These are phyloP conservation scores for Salix arbutifolia DNA, from an alignment of 345 rosid species.

Conservation along the genomic window DNA sequence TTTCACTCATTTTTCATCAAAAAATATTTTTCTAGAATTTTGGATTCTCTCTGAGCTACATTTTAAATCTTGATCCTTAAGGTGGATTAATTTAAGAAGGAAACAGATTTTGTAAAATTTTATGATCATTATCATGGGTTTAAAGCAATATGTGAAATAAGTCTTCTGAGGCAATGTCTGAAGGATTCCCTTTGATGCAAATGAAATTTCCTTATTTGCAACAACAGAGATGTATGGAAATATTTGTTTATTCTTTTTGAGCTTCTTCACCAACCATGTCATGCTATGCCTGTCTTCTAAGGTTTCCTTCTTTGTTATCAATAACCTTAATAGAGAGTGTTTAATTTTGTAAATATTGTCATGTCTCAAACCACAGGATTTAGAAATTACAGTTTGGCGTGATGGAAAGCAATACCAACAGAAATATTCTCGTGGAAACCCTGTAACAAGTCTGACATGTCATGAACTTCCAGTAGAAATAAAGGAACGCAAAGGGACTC, in stretches of 20 bases:
- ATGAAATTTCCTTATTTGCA: not conserved
- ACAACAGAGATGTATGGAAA: not conserved
- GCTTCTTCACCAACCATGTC: not conserved
- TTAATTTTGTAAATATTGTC: not conserved
- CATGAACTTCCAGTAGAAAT: conserved; percentile 53
- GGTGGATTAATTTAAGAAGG: not conserved
- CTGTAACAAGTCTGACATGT: conserved; percentile 51
- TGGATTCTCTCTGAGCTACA: not conserved
- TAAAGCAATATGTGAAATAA: not conserved
- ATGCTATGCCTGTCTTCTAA: conserved; percentile 3
- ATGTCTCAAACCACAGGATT: conserved; percentile 40
- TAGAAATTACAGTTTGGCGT: conserved; percentile 91
- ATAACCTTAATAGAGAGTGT: not conserved
- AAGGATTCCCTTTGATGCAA: not conserved
- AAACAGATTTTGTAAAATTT: not conserved
- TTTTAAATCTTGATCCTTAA: not conserved
- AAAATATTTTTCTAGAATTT: not conserved
- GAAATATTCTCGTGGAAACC: conserved; percentile 87
- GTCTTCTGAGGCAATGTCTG: not conserved
- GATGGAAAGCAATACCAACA: conserved; percentile 76
- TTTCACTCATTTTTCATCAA: not conserved
- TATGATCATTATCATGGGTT: not conserved
- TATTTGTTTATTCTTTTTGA: not conserved
- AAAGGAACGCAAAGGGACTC: conserved; percentile 60
- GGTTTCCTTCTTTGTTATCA: not conserved